These are phyloP conservation scores for Bolboschoenus planiculmis DNA, from an alignment of 176 grass and related monocot genomes.

Conservation along the genomic window DNA sequence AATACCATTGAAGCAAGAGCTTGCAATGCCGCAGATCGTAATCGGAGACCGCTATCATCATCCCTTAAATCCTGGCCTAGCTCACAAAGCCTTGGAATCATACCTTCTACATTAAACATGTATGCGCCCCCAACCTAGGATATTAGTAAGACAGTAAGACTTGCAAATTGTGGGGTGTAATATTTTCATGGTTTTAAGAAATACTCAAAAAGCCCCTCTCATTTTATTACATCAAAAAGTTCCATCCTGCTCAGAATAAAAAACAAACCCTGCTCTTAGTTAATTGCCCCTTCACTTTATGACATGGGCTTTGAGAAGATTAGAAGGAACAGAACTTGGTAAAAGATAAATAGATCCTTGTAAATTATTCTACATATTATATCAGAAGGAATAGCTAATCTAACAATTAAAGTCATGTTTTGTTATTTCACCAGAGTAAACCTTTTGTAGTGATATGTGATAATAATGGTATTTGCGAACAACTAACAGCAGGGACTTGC, in stretches of 20 bases:
- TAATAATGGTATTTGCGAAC: neutral
- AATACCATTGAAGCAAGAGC: slow-evolving; percentile 92
- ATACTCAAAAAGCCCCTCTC: neutral
- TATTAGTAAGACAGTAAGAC: slow-evolving; percentile 23
- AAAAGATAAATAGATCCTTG: neutral
- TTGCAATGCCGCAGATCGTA: slow-evolving; percentile 70
- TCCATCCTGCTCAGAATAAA: neutral
- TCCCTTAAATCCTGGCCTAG: slow-evolving; percentile 63
- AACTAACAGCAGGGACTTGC: neutral
- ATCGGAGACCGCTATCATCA: slow-evolving; percentile 54
- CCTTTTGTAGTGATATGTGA: neutral
- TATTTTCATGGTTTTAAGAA: neutral
- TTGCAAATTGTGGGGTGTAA: neutral
- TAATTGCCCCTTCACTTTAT: neutral
- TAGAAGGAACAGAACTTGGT: neutral
- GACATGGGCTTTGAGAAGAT: neutral
- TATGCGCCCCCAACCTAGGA: slow-evolving; percentile 87
- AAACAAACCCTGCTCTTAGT: neutral
- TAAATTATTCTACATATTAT: neutral
- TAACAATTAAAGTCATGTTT: neutral
- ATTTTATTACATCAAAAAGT: neutral
- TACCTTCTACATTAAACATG: slow-evolving; percentile 92
- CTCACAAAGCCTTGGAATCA: slow-evolving; percentile 88
- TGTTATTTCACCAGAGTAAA: neutral
- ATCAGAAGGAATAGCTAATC: neutral